These are phyloP conservation scores for Petasospora fabianii DNA, from an alignment of 1,139 yeast genomes.

Conservation along the genomic window DNA sequence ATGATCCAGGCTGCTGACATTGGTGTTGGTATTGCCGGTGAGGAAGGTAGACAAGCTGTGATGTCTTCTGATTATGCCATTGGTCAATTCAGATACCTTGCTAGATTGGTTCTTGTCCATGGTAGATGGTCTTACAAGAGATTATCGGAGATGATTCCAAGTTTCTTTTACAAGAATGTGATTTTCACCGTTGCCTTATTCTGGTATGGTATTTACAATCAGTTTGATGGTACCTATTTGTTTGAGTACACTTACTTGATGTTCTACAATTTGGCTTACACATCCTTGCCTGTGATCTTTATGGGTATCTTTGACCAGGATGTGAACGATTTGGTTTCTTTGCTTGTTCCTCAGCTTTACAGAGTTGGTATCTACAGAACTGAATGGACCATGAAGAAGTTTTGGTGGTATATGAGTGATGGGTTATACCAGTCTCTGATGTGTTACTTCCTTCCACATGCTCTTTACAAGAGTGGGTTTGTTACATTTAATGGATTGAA, in stretches of 20 bases:
- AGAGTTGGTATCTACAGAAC: slow-evolving; percentile 76
- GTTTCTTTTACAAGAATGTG: slow-evolving; percentile 88
- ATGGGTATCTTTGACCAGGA: slow-evolving; percentile 93
- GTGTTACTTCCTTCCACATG: slow-evolving; percentile 83
- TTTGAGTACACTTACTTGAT: slow-evolving; percentile 90
- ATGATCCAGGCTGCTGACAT: slow-evolving; percentile 99
- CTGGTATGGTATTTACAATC: slow-evolving; percentile 86
- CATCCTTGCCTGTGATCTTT: slow-evolving; percentile 89
- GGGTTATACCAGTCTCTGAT: slow-evolving; percentile 86
- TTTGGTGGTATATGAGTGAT: slow-evolving; percentile 81
- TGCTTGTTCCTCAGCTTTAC: slow-evolving; percentile 86
- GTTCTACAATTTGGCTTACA: slow-evolving; percentile 92
- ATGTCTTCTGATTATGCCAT: slow-evolving; percentile 98
- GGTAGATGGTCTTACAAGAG: slow-evolving; percentile 97
- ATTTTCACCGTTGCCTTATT: slow-evolving; percentile 83
- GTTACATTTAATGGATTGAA: slow-evolving; percentile 60
- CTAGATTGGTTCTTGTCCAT: slow-evolving; percentile 78
- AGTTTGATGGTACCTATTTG: slow-evolving; percentile 88
- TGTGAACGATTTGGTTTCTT: slow-evolving; percentile 73
- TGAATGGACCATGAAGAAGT: slow-evolving; percentile 80
- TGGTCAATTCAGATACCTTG: slow-evolving; percentile 89
- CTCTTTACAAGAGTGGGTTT: slow-evolving; percentile 53
- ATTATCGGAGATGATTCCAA: slow-evolving; percentile 90
- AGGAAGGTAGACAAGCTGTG: slow-evolving; percentile 96
- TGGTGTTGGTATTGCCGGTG: slow-evolving; percentile 98